Evolutionary conservation across 1,284 basidiomycete species (phyloP), one percentile per base, ranked within the genome.

Genomic region (Takashimella koratensis): DNA sequence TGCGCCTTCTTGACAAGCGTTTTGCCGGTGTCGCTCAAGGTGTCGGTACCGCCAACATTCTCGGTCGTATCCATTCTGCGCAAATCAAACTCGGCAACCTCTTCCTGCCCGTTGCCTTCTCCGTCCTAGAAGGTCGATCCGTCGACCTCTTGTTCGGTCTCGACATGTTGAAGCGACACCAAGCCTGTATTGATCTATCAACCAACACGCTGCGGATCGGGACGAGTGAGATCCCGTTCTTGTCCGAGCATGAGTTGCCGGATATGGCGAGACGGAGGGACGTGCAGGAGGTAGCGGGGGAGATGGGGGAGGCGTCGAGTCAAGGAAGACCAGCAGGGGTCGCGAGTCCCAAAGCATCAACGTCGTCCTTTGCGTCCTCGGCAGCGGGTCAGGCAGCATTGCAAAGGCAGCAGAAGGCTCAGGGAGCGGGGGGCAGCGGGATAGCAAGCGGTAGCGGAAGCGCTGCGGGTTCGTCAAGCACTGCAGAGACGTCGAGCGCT

Each of bases 151-250:
- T 98, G 2, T 88, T 98, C 50, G 96, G 95, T 4, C 81, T 98
- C 19, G 95, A 98, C 79, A 98, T 98, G 96, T 84, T 98, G 62
- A 98, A 95, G 76, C 87, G 93, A 1, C 91, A 97, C 70, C 93
- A 97, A 73, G 94, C 93, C 8, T 88, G 85, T 65, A 97, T 98
- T 70, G 96, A 98, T 74, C 83, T 98, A 23, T 81, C 85, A 56
- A 90, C 90, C 73, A 85, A 87, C 65, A 87, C 88, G 11, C 82
- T 98, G 16, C 81, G 93, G 24, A 95, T 98, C 54, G 86, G 92
- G 76, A 87, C 84, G 3, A 82, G 87, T 23, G 87, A 92, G 72
- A 86, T 98, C 6, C 76, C 79, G 8, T 98, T 98, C 80, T 79
- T 98, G 10, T 77, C 90, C 1, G 95, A 98, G 76, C 95, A 98